phyloP scores from a whole-genome alignment of 768 basidiomycete species.

The Leccinum olivaceopallidum region DNA sequence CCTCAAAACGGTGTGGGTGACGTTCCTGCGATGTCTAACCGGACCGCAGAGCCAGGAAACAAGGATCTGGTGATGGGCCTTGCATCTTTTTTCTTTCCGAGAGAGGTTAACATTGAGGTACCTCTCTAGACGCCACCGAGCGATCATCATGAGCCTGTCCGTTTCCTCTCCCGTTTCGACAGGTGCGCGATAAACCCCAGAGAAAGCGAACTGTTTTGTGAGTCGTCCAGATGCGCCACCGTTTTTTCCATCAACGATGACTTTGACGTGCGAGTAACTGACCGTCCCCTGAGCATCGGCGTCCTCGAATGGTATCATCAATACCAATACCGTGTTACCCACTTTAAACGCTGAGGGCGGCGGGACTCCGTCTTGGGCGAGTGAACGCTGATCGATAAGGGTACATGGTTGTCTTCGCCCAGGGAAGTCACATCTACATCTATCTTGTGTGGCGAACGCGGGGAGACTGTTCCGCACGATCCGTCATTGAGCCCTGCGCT shows the following conservation, averaged over 20 bases:
- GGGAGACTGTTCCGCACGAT: slow-evolving; percentile 38
- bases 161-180: slow-evolving; percentile 57
- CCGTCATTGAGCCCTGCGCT: slow-evolving; percentile 49
- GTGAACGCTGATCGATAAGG: slow-evolving; percentile 55
- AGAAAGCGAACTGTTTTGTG: slow-evolving; percentile 48
- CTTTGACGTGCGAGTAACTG: background rate
- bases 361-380: slow-evolving; percentile 43
- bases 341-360: slow-evolving; percentile 46
- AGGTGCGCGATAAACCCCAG: slow-evolving; percentile 63
- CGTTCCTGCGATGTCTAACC: slow-evolving; percentile 46
- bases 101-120: background rate
- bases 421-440: slow-evolving; percentile 31
- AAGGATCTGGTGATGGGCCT: slow-evolving; percentile 39
- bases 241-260: background rate
- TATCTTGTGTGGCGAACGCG: slow-evolving; percentile 43
- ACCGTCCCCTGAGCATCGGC: slow-evolving; percentile 49
- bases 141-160: slow-evolving; percentile 36
- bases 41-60: slow-evolving; percentile 47
- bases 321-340: slow-evolving; percentile 58
- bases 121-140: slow-evolving; percentile 27
- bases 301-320: slow-evolving; percentile 63
- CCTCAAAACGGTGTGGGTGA: slow-evolving; percentile 33
- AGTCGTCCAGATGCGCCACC: slow-evolving; percentile 45
- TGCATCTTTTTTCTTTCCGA: background rate
- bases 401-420: slow-evolving; percentile 48